These are phyloP conservation scores for Periconia sp. DNA, from an alignment of 2,329 filamentous ascomycete species.

Conservation along the genomic window DNA sequence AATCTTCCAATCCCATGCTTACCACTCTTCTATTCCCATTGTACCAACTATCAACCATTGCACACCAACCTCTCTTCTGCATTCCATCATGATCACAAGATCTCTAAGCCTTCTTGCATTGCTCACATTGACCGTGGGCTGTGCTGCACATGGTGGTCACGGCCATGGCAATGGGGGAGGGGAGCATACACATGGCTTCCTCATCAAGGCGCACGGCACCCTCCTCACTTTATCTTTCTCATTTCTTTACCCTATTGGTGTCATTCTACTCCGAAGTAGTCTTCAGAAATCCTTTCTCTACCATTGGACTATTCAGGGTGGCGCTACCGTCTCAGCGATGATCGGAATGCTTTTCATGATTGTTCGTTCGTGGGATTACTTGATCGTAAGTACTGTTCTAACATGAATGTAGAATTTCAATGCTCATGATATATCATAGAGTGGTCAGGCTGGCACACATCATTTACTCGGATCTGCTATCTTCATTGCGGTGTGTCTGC, in stretches of 20 bases:
- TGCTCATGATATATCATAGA: too few species aligned
- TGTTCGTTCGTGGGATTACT: background rate
- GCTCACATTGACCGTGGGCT: too few species aligned
- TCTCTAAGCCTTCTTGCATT: too few species aligned
- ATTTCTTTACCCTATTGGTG: background rate
- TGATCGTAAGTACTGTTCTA: background rate
- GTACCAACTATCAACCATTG: too few species aligned
- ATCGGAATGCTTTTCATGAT: background rate
- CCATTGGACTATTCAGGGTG: background rate
- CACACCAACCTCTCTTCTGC: too few species aligned
- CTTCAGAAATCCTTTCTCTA: background rate
- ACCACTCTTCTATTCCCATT: too few species aligned
- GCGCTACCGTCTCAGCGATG: background rate
- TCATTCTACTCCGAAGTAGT: background rate
- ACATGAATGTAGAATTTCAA: too few species aligned
- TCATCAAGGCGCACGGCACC: background rate
- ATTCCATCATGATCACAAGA: too few species aligned
- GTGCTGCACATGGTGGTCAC: background rate
- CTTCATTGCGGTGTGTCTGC: background rate
- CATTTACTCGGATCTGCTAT: background rate
- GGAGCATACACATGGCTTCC: background rate
- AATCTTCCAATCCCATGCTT: too few species aligned
- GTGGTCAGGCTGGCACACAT: background rate
- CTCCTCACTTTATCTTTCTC: background rate
- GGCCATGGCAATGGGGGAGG: background rate